These are phyloP conservation scores for Grigorovia jiainica DNA, from an alignment of 805 yeast species.

Conservation along the genomic window DNA sequence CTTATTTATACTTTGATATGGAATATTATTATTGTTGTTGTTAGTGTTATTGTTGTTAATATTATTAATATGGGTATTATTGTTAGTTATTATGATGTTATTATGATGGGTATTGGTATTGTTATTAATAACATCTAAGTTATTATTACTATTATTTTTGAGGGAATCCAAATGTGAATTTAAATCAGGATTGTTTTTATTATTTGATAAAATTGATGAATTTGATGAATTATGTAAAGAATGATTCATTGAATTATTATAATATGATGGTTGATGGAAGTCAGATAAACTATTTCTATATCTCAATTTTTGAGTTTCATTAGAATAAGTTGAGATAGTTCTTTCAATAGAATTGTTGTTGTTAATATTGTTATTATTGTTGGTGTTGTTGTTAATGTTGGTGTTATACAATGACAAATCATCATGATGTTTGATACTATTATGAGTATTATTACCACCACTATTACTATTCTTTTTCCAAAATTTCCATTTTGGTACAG, in stretches of 20 bases:
- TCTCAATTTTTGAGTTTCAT: constrained; percentile 7
- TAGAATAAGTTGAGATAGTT: constrained; percentile 1
- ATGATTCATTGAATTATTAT: not conserved
- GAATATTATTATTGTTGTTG: not conserved
- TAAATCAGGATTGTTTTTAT: not conserved
- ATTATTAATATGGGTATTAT: not conserved
- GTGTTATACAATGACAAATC: not conserved
- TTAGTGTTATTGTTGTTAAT: not conserved
- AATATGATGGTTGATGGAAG: constrained; percentile 15
- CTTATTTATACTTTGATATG: constrained; percentile 8
- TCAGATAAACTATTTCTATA: constrained; percentile 17
- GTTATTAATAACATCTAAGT: not conserved
- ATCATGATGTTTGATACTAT: not conserved
- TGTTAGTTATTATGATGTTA: not conserved
- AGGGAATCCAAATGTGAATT: not conserved
- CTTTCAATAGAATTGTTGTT: constrained; percentile 1
- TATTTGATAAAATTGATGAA: not conserved
- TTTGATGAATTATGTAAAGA: not conserved
- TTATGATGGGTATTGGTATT: not conserved
- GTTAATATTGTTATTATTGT: constrained; percentile 2
- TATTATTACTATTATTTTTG: not conserved
- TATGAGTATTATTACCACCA: not conserved
- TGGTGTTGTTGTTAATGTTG: constrained; percentile 1
- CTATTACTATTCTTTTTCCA: constrained; percentile 22
- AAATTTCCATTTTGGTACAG: constrained; percentile 25